Percentiles rank a stretch among this genome's conserved stretches.
phyloP scores from a whole-genome alignment of 1,284 basidiomycete species.

The Pseudozyma thailandica region DNA sequence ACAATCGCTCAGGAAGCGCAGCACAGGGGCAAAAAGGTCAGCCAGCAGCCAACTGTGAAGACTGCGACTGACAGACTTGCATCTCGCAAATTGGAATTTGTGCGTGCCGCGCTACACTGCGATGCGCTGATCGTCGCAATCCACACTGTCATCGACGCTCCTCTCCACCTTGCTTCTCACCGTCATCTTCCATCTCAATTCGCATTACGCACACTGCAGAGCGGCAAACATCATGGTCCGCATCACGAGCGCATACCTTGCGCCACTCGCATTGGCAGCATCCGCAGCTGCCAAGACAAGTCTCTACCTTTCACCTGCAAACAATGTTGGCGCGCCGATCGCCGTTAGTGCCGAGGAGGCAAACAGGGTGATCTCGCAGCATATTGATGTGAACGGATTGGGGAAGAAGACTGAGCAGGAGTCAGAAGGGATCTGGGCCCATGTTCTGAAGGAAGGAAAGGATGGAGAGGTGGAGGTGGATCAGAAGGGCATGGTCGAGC shows the following conservation, averaged over 20 bases:
- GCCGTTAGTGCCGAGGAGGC: slow-evolving; percentile 36
- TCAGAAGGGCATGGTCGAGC: slow-evolving; percentile 30
- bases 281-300: slow-evolving; percentile 35
- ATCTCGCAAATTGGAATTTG: background rate
- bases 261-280: slow-evolving; percentile 23
- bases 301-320: slow-evolving; percentile 43
- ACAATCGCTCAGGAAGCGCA: background rate
- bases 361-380: slow-evolving; percentile 39
- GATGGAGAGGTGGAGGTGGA: slow-evolving; percentile 18
- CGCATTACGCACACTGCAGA: background rate
- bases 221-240: slow-evolving; percentile 30
- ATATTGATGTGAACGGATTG: slow-evolving; percentile 12
- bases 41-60: too few species aligned
- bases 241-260: slow-evolving; percentile 11
- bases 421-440: slow-evolving; percentile 31
- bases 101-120: background rate
- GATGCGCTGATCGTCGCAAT: slow-evolving; percentile 8
- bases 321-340: slow-evolving; percentile 24
- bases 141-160: background rate
- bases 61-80: background rate
- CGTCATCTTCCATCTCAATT: background rate
- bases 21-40: slow-evolving; percentile 3
- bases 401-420: background rate
- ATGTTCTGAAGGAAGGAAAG: slow-evolving; percentile 17
- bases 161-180: background rate